Base-by-base conservation (phyloP, 768 basidiomycete genomes). In the Podaxis pistillaris region DNA sequence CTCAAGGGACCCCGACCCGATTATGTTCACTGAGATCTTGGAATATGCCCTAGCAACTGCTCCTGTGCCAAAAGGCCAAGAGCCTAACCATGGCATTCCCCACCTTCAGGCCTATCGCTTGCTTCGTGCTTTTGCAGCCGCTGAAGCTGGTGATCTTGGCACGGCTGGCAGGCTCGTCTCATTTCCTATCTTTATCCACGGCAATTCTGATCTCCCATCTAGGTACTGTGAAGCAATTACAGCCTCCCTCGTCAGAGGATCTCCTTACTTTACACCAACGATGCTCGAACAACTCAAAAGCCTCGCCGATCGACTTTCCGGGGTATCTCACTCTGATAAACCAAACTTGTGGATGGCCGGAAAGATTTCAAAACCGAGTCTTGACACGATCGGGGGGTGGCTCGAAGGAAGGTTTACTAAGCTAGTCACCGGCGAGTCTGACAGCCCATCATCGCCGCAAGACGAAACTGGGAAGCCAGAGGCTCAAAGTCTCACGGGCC, bases 221-320 rank as follows among this genome's bases (percentile, higher is more conserved):
- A 98, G 96, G 69, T 99, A 98, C 72, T 96, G 93, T 70, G 93
- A 98, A 60, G 94, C 96, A 8, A 91, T 98, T 65, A 81, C 88
- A 7, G 79, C 84, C 40, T 83, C 85, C 51, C 79, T 91, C 68
- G 80, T 73, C 65, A 84, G 87, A 52, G 75, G 77, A 40, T 89
- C 92, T 24, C 83, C 86, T 0, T 88, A 88, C 75, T 86, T 86
- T 68, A 92, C 84, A 46, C 74, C 82, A 1, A 74, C 81, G 15
- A 82, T 96, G 65, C 68, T 88, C 49, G 87, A 91, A 49, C 89
- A 92, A 68, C 77, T 97, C 53, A 90, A 86, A 73, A 85, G 86
- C 36, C 80, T 99, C 6, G 81, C 85, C 2, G 91, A 96, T 68
- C 87, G 94, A 30, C 82, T 98, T 30, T 76, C 85, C 49, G 88